Evolutionary conservation across 768 basidiomycete genomes (phyloP), one percentile per base, ranked within the genome.

Genomic region (Saitozyma sp.): DNA sequence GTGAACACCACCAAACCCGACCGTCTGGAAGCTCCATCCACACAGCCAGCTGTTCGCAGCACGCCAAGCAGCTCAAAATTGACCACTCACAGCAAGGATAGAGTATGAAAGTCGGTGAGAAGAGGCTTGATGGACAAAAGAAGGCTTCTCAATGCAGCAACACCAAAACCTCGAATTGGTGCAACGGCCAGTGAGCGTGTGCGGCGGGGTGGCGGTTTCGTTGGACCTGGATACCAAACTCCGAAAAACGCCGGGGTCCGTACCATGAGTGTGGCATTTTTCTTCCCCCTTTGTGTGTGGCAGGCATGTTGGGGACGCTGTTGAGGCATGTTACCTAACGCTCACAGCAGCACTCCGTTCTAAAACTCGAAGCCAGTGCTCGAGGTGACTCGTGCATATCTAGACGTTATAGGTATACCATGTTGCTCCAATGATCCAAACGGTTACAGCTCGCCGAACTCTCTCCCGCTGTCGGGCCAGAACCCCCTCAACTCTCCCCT

Each of bases 221-320:
- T 46, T 46, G 45, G 45, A 17, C 11, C 45, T 46, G 45, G 45
- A 1, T 2, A 41, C 58, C 49, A 59, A 59, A 59, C 58, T 59
- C 58, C 58, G 58, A 50, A 14, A 51, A 52, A 59, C 50, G 49
- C 58, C 58, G 58, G 6, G 6, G 5, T 54, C 59, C 19, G 51
- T 60, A 42, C 40, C 20, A 48, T 1, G 38, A 17, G 19, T 43
- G 50, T 38, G 29, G 56, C 45, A 6, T 3, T 17, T 46, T 46
- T 6, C 29, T 29, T 29, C 29, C 29, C 29, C 29, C 29, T 29
- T 29, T 29, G 29, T 29, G 2, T 29, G 29, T 29, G 29, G 29
- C 29, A 29, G 29, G 5, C 5, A 29, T 29, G 29, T 29, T 29
- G 29, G 29, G 2, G 29, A 29, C 2, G 5, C 29, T 29, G 2